Percentiles rank a stretch among this genome's conserved stretches.
Evolutionary conservation across 1,284 basidiomycete species (phyloP).

Genomic region (Cutaneotrichosporon mucoides): DNA sequence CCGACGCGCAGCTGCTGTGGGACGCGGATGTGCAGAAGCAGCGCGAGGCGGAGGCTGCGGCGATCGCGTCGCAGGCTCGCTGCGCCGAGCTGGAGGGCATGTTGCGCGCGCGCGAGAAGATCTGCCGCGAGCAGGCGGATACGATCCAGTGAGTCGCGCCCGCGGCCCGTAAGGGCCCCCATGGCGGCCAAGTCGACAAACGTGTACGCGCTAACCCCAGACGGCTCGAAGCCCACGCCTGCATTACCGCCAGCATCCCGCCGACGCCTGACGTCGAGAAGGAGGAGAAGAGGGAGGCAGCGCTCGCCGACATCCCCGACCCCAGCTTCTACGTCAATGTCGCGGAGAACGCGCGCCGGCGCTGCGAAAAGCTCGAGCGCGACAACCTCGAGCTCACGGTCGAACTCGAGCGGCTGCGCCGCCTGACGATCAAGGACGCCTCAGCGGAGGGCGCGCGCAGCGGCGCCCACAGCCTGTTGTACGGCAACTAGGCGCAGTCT

Average conservation of each 20-base stretch:
- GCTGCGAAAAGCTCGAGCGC: slow-evolving; percentile 27
- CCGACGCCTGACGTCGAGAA: not conserved
- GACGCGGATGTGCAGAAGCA: slow-evolving; percentile 29
- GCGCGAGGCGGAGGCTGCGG: slow-evolving; percentile 27
- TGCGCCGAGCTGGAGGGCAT: slow-evolving; percentile 28
- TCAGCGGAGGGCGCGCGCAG: not conserved
- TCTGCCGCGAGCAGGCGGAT: slow-evolving; percentile 21
- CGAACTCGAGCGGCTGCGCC: slow-evolving; percentile 18
- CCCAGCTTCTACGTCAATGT: slow-evolving; percentile 21
- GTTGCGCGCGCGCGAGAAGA: slow-evolving; percentile 25
- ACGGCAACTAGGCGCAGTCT: not conserved
- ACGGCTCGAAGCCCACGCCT: slow-evolving; percentile 10
- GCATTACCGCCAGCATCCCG: not conserved
- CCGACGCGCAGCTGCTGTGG: slow-evolving; percentile 38
- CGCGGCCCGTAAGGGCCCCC: too few species aligned
- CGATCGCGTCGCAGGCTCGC: slow-evolving; percentile 14
- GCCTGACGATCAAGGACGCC: slow-evolving; percentile 7
- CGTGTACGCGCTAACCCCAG: not conserved
- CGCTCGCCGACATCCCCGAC: slow-evolving; percentile 3
- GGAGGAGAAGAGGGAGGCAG: not conserved
- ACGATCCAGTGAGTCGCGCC: slow-evolving; percentile 14
- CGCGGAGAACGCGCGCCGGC: slow-evolving; percentile 24
- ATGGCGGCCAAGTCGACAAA: not conserved
- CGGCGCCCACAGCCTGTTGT: not conserved
- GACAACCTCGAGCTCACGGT: slow-evolving; percentile 33